Evolutionary conservation across 1,284 basidiomycete species (phyloP), one percentile per base, ranked within the genome.

Genomic region (Apiotrichum domesticum): DNA sequence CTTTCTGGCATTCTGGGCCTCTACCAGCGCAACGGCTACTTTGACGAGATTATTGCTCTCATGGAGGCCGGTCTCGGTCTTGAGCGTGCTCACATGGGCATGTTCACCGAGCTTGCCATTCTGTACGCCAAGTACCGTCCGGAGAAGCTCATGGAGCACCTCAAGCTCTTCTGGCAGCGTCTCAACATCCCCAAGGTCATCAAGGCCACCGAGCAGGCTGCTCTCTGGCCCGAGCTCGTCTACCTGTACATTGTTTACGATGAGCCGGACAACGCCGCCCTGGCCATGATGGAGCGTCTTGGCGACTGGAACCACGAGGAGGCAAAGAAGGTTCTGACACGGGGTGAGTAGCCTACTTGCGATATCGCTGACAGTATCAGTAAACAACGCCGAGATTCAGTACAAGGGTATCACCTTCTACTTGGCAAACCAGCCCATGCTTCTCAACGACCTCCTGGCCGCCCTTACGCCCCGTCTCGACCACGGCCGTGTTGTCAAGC

Each of bases 341-440:
- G 14, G 37, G 37, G 37, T 39, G 14, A 39, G 37, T 39, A 14
- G 8, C 37, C 14, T 9, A 3, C 37, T 29, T 29, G 29, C 29
- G 29, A 29, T 29, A 29, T 44, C 13, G 21, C 43, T 44, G 11
- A 46, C 11, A 11, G 4, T 92, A 11, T 21, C 15, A 97, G 75
- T 98, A 98, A 95, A 96, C 47, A 99, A 99, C 73, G 85, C 98
- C 62, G 96, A 99, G 79, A 98, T 99, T 85, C 94, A 72, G 58
- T 78, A 78, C 69, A 72, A 72, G 63, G 74, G 75, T 29, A 75
- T 79, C 54, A 73, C 66, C 21, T 75, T 74, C 65, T 94, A 97
- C 79, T 82, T 96, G 8, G 87, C 90, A 78, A 88, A 96, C 72
- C 91, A 98, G 73, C 95, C 95, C 0, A 87, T 86, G 11, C 83